Evolutionary conservation across 805 yeast genomes (phyloP), one percentile per base, ranked within the genome.

Genomic region (Suhomyces kilbournensis): DNA sequence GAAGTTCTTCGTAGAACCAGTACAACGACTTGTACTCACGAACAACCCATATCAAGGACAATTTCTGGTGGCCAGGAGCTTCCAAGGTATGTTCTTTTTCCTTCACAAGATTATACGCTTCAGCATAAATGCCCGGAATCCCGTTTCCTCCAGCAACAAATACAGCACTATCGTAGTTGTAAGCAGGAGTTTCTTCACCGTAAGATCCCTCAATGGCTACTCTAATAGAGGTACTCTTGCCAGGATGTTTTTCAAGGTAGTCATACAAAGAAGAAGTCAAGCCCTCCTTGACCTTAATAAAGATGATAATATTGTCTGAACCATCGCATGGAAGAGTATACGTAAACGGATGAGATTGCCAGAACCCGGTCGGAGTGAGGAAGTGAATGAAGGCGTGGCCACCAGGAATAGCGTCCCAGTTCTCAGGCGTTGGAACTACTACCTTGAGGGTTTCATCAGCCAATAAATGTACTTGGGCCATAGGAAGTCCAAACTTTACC

Each of bases 111-210:
- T 60, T 59, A 12, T 52, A 34, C 1, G 60, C 81, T 52, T 81
- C 75, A 2, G 82, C 71, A 42, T 78, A 69, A 8, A 81, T 70
- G 0, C 83, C 86, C 0, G 89, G 81, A 60, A 84, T 75, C 9
- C 89, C 89, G 55, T 81, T 80, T 5, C 88, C 89, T 8, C 88
- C 88, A 3, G 86, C 84, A 42, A 84, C 65, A 44, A 83, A 74
- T 7, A 83, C 66, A 1, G 79, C 77, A 46, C 74, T 72, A 34
- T 72, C 73, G 58, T 78, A 82, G 19, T 74, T 70, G 46, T 72
- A 72, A 53, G 80, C 77, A 1, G 83, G 84, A 2, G 74, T 61
- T 14, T 62, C 61, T 3, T 69, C 64, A 1, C 88, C 88, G 57
- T 84, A 84, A 0, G 86, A 84, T 0, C 89, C 89, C 57, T 84